A percentile compares a stretch with the other conserved stretches of the same genome.
phyloP scores from a whole-genome alignment of 2,329 filamentous ascomycete species.

The Basipetospora chlamydospora region DNA sequence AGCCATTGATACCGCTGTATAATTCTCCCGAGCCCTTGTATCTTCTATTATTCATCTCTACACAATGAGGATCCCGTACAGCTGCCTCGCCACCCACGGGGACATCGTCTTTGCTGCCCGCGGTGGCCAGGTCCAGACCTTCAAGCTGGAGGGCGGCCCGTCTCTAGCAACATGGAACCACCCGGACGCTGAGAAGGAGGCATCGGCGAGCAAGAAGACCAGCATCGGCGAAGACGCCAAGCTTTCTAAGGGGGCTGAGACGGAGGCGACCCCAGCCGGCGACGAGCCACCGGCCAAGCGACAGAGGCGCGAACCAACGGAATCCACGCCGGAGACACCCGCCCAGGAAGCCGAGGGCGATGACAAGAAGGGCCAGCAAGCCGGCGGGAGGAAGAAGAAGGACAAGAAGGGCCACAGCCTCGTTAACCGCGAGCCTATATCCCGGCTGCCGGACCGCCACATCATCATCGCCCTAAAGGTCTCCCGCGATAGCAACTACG shows the following conservation, averaged over 20 bases:
- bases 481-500: constrained; percentile 48
- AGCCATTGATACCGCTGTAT: too few species aligned
- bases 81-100: constrained; percentile 41
- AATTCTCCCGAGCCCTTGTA: too few species aligned
- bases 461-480: constrained; percentile 55
- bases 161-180: constrained; percentile 49
- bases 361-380: constrained; percentile 12
- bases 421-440: constrained; percentile 13
- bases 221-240: constrained; percentile 13
- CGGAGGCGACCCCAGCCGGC: constrained; percentile 1
- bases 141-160: constrained; percentile 41
- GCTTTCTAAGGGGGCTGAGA: constrained; percentile 13
- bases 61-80: constrained; percentile 46
- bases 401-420: constrained; percentile 20
- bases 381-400: constrained; percentile 16
- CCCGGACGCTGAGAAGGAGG: constrained; percentile 21
- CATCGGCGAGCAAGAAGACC: constrained; percentile 6
- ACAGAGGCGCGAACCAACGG: constrained; percentile 20
- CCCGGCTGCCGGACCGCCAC: constrained; percentile 34
- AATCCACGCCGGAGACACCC: constrained; percentile 6
- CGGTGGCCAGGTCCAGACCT: constrained; percentile 56
- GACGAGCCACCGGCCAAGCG: constrained; percentile 25
- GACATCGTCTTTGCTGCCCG: constrained; percentile 57
- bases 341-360: constrained; percentile 11
- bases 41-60: background rate